Percentiles rank a stretch among this genome's conserved stretches.
These are phyloP conservation scores for Thermomucor indicae-seudaticae DNA, from an alignment of 371 early-diverging fungal species.

Conservation along the genomic window DNA sequence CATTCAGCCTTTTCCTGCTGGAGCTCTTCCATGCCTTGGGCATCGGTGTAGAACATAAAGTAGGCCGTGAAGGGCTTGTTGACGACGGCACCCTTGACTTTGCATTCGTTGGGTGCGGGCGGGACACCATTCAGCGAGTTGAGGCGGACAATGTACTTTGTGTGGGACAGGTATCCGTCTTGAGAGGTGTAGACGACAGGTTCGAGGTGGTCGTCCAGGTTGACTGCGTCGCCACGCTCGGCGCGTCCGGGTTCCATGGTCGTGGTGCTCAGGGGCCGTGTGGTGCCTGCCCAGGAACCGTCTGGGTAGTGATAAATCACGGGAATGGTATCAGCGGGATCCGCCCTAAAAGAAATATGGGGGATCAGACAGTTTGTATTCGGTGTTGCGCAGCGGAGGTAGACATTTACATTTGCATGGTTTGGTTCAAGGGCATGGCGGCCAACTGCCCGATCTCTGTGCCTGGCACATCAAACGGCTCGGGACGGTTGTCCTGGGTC, in stretches of 20 bases:
- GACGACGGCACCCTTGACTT: slow-evolving; percentile 24
- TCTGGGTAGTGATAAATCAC: slow-evolving; percentile 32
- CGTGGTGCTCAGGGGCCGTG: slow-evolving; percentile 27
- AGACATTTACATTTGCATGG: slow-evolving; percentile 19
- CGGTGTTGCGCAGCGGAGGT: not conserved
- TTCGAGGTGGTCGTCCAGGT: slow-evolving; percentile 37
- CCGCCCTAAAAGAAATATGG: slow-evolving; percentile 16
- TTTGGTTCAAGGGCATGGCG: slow-evolving; percentile 25
- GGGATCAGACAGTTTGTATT: not conserved
- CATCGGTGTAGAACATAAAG: slow-evolving; percentile 32
- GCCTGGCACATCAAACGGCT: slow-evolving; percentile 31
- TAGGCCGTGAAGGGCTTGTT: slow-evolving; percentile 38
- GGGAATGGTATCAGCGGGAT: slow-evolving; percentile 25
- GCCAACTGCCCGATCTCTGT: slow-evolving; percentile 27
- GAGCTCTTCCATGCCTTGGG: slow-evolving; percentile 15
- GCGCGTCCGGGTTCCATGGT: slow-evolving; percentile 27
- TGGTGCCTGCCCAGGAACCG: slow-evolving; percentile 37
- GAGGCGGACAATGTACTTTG: slow-evolving; percentile 32
- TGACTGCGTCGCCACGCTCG: slow-evolving; percentile 25
- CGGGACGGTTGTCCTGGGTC: slow-evolving; percentile 16
- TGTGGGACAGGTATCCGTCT: slow-evolving; percentile 36
- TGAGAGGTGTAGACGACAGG: slow-evolving; percentile 18
- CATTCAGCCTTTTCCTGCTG: slow-evolving; percentile 15
- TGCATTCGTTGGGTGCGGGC: slow-evolving; percentile 26
- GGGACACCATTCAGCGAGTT: slow-evolving; percentile 24